These are phyloP conservation scores for Aureobasidium melanogenum DNA, from an alignment of 2,329 filamentous ascomycete species.

Conservation along the genomic window DNA sequence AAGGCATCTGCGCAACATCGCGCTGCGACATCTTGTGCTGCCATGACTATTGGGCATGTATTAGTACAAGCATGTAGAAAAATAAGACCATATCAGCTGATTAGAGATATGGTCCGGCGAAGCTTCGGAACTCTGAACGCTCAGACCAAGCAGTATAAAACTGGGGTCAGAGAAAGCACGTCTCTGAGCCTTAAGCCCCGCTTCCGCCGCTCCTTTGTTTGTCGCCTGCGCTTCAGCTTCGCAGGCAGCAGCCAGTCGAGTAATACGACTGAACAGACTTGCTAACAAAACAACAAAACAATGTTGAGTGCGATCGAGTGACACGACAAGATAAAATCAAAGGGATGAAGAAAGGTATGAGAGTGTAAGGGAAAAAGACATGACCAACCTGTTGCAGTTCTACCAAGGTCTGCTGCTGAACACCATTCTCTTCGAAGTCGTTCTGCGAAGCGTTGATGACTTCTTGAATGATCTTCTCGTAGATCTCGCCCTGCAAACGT, in stretches of 20 bases:
- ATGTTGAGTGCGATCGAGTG: neutral
- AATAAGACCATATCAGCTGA: conserved; percentile 9
- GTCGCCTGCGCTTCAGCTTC: conserved; percentile 1
- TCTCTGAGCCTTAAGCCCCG: conserved; percentile 12
- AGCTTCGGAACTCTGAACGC: neutral
- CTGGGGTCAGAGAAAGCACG: neutral
- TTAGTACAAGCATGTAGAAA: neutral
- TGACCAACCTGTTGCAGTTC: conserved; percentile 72
- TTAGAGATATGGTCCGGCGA: neutral
- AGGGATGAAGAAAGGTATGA: neutral
- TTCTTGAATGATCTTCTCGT: conserved; percentile 83
- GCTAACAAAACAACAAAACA: neutral
- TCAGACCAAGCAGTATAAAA: conserved; percentile 9
- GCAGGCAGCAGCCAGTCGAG: conserved; percentile 5
- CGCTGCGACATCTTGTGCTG: conserved; percentile 81
- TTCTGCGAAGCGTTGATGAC: conserved; percentile 58
- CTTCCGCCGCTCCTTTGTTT: conserved; percentile 3
- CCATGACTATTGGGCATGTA: conserved; percentile 60
- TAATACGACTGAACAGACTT: neutral
- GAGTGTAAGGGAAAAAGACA: conserved; percentile 15
- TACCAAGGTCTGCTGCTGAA: conserved; percentile 77
- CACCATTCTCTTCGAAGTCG: conserved; percentile 94
- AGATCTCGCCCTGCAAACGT: conserved; percentile 58
- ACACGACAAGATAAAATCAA: neutral
- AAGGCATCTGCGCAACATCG: conserved; percentile 81